Base-by-base conservation (phyloP, 805 yeast genomes). In the Cyberlindnera sargentensis region DNA sequence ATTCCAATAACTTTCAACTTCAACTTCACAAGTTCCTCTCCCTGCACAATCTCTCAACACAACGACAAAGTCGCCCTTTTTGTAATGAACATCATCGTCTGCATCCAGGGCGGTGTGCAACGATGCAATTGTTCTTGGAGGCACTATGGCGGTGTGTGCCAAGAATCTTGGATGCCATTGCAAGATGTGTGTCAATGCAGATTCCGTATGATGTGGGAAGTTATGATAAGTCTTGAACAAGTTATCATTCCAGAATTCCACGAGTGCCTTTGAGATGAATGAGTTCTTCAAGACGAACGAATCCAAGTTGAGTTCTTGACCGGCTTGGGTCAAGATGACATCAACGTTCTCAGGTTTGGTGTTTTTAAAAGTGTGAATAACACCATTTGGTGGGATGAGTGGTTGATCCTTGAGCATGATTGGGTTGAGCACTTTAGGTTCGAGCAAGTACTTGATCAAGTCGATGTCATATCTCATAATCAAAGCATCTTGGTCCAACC, bases 161-260 rank as follows among this genome's bases (percentile, higher is more conserved):
- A 93, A 70, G 27, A 84, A 66, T 28, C 75, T 78, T 9, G 96
- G 95, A 60, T 91, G 99, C 99, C 98, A 93, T 63, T 88, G 97
- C 52, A 89, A 69, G 37, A 89, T 70, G 60, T 93, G 98, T n/a
- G 86, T 75, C 36, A 91, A 58, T 0, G 93, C 90, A n/a, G 75
- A 71, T 46, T 76, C 78, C 5, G 80, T 83, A 42, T 75, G 74
- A 31, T 60, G 50, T 10, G 75, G 74, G 64, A 85, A 85, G 45
- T 73, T 73, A 36, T 55, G 56, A 64, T 84, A 88, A 40, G 74
- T 71, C 58, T 85, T 73, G 58, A 78, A 81, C 39, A 88, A 70
- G 25, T 80, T 78, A 59, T 87, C 93, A 31, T 74, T 62, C 89
- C 96, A 83, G 51, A 77, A 73, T 60, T 89, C 96, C n/a, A 90